Conservation (phyloP, 495 filamentous ascomycete genomes). For the Platismatia glauca region DNA sequence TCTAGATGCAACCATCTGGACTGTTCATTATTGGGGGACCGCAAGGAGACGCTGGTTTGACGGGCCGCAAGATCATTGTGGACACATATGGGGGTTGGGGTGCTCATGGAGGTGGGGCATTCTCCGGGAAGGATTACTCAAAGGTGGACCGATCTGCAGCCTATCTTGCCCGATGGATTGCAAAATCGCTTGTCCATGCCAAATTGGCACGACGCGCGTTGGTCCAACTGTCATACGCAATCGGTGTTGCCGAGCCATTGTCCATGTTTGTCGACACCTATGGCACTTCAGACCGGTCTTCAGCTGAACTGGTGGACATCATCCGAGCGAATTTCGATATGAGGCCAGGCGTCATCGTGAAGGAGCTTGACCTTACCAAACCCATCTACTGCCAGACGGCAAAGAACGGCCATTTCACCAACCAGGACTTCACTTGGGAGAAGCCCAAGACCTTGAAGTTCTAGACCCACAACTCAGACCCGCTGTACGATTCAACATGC, state of each 20-base stretch:
- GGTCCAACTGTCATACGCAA: conserved; percentile 97
- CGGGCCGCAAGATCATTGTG: conserved; percentile 99
- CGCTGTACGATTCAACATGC: conserved; percentile 15
- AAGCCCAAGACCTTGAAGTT: conserved; percentile 88
- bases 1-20: conserved; percentile 88
- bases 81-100: conserved; percentile 99
- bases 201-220: conserved; percentile 82
- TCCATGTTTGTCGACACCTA: conserved; percentile 83
- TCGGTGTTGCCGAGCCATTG: conserved; percentile 94
- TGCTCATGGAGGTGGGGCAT: conserved; percentile 98
- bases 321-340: conserved; percentile 94
- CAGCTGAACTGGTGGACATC: conserved; percentile 81
- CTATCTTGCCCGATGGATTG: conserved; percentile 96
- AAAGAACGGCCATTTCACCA: conserved; percentile 99
- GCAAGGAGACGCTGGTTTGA: conserved; percentile 97
- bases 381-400: conserved; percentile 98
- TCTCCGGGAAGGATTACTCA: conserved; percentile 99
- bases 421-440: conserved; percentile 97
- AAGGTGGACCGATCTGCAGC: conserved; percentile 98
- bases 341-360: conserved; percentile 94
- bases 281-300: conserved; percentile 64
- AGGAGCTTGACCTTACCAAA: conserved; percentile 87
- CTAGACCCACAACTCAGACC: conserved; percentile 40
- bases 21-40: conserved; percentile 98
- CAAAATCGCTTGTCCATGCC: conserved; percentile 89